phyloP scores from a whole-genome alignment of 2,329 filamentous ascomycete species.

The Phyllosticta citribraziliensis region DNA sequence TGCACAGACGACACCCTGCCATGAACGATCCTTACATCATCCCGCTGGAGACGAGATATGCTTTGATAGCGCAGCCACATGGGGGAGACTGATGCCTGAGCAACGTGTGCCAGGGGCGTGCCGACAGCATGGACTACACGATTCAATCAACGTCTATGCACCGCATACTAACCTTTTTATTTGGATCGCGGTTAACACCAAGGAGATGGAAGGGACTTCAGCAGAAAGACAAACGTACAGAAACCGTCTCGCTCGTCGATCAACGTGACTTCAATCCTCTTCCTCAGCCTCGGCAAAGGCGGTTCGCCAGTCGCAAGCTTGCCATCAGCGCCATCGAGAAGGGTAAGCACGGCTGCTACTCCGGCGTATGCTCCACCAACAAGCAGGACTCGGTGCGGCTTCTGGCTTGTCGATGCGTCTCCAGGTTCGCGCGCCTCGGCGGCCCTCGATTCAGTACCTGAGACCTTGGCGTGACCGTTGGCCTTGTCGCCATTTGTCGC shows the following conservation, averaged over 20 bases:
- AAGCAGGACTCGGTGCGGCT: constrained; percentile 43
- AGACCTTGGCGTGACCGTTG: not conserved
- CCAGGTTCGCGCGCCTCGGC: not conserved
- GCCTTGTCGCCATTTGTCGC: not conserved
- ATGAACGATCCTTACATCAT: constrained; percentile 54
- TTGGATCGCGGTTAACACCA: not conserved
- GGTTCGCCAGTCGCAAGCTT: constrained; percentile 31
- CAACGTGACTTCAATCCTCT: constrained; percentile 60
- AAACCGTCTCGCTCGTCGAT: constrained; percentile 77
- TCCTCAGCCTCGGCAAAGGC: constrained; percentile 26
- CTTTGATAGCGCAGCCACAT: constrained; percentile 59
- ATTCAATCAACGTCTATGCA: not conserved
- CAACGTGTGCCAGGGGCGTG: constrained; percentile 60
- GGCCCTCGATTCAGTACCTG: not conserved
- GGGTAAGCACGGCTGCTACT: constrained; percentile 54
- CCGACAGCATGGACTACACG: constrained; percentile 62
- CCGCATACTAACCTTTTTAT: not conserved
- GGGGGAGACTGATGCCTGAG: constrained; percentile 32
- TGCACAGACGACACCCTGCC: constrained; percentile 56
- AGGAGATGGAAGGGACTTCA: not conserved
- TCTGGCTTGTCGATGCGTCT: not conserved
- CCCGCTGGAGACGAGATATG: constrained; percentile 54
- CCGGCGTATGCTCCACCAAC: constrained; percentile 66
- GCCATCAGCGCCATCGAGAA: constrained; percentile 56
- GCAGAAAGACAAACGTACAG: constrained; percentile 48